These are phyloP conservation scores for Macadamia integrifolia DNA, from an alignment of 164 flowering plant genomes.

Conservation along the genomic window DNA sequence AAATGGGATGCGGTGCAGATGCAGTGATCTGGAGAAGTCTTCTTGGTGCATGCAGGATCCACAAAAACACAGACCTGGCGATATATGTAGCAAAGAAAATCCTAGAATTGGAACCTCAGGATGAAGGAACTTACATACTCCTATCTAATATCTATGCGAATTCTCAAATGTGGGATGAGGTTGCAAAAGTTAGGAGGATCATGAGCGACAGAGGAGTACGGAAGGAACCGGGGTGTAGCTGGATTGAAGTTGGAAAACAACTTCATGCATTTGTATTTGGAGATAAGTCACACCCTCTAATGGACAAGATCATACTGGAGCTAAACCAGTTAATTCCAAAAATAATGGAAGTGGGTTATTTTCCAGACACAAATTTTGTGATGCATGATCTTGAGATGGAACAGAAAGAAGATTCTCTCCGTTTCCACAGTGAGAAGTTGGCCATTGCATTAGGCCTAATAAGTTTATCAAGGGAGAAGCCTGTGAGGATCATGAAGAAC, in stretches of 20 bases:
- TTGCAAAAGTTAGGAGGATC: conserved; percentile 47
- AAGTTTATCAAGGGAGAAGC: conserved; percentile 51
- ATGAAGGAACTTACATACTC: conserved; percentile 79
- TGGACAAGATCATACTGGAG: conserved; percentile 49
- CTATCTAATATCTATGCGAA: conserved; percentile 65
- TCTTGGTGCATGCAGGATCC: conserved; percentile 74
- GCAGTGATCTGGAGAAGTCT: conserved; percentile 70
- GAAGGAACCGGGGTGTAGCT: conserved; percentile 60
- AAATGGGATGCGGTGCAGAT: conserved; percentile 63
- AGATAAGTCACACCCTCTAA: conserved; percentile 57
- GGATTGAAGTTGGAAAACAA: conserved; percentile 61
- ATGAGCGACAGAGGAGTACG: conserved; percentile 41
- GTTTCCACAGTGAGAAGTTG: conserved; percentile 75
- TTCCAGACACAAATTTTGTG: conserved; percentile 58
- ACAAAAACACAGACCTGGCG: conserved; percentile 52
- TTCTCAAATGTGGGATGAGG: conserved; percentile 66
- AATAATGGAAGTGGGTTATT: conserved; percentile 70
- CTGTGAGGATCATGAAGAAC: conserved; percentile 72
- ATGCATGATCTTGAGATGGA: conserved; percentile 54
- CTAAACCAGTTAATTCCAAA: conserved; percentile 41
- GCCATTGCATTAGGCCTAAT: conserved; percentile 80
- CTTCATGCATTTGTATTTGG: conserved; percentile 46
- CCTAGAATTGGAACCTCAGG: conserved; percentile 63
- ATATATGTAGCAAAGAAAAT: conserved; percentile 53
- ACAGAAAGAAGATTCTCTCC: conserved; percentile 54